Conservation (phyloP, 345 rosid genomes). For the Anastatica hierochuntica region DNA sequence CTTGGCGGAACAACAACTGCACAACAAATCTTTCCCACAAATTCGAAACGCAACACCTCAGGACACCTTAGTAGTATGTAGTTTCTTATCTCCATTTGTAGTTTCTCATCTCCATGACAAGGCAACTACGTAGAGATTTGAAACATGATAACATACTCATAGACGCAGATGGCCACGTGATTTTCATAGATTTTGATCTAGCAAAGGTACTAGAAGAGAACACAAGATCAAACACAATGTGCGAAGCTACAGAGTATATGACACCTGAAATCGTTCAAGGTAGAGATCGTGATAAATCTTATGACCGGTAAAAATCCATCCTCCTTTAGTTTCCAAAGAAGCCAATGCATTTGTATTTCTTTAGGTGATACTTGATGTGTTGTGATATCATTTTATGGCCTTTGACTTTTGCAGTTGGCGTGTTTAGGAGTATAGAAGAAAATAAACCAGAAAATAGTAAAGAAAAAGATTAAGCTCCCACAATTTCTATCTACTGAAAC, state of each 20-base stretch:
- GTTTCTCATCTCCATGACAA: conserved; percentile 85
- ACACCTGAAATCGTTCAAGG: conserved; percentile 84
- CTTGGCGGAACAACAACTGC: no score
- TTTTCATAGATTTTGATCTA: conserved; percentile 84
- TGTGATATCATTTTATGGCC: not conserved
- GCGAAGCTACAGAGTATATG: conserved; percentile 94
- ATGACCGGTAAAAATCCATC: conserved; percentile 51
- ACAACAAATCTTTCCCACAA: no score
- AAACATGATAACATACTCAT: conserved; percentile 73
- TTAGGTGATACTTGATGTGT: not conserved
- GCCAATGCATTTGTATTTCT: no score
- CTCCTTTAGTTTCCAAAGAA: no score
- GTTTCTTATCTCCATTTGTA: no score
- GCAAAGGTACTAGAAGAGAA: conserved; percentile 81
- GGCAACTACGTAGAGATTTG: no score
- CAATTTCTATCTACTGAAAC: conserved; percentile 62
- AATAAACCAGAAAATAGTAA: conserved; percentile 71
- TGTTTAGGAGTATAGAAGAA: conserved; percentile 53
- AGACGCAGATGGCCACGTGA: conserved; percentile 88
- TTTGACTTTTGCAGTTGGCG: conserved; percentile 52
- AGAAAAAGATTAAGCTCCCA: conserved; percentile 77
- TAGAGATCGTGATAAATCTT: conserved; percentile 84
- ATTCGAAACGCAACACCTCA: no score
- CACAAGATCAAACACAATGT: conserved; percentile 84
- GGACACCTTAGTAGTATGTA: no score